phyloP scores from a whole-genome alignment of 805 yeast species.

The Kazachstania kunashirensis region DNA sequence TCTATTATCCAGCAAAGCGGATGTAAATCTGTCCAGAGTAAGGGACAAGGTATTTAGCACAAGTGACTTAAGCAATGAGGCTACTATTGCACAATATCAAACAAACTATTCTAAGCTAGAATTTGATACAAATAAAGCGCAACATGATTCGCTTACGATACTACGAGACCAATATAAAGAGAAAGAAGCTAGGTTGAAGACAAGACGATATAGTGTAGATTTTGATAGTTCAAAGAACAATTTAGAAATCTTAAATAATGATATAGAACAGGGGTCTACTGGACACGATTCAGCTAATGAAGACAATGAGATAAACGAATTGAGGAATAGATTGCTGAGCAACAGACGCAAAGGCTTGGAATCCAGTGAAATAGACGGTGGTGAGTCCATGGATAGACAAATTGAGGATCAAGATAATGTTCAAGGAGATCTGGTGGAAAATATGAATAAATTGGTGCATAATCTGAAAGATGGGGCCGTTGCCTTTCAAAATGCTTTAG shows the following conservation, averaged over 20 bases:
- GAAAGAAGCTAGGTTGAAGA: slow-evolving; percentile 11
- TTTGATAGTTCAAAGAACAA: slow-evolving; percentile 16
- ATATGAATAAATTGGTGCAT: slow-evolving; percentile 32
- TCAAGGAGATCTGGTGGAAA: slow-evolving; percentile 32
- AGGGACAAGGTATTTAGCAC: background rate
- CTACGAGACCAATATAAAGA: slow-evolving; percentile 11
- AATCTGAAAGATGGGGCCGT: slow-evolving; percentile 33
- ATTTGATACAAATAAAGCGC: background rate
- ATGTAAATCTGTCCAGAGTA: background rate
- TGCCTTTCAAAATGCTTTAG: slow-evolving; percentile 33
- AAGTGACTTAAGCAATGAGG: background rate
- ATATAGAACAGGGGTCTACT: background rate
- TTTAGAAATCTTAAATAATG: slow-evolving; percentile 1
- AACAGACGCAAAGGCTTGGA: slow-evolving; percentile 4
- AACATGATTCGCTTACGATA: background rate
- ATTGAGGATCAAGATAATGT: slow-evolving; percentile 30
- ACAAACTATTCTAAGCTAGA: background rate
- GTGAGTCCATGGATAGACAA: slow-evolving; percentile 27
- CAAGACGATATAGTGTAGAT: slow-evolving; percentile 25
- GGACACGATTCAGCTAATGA: slow-evolving; percentile 5
- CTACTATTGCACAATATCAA: background rate
- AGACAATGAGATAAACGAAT: slow-evolving; percentile 26
- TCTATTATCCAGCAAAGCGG: slow-evolving; percentile 2
- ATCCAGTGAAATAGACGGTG: background rate
- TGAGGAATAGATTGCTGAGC: slow-evolving; percentile 28